These are phyloP conservation scores for Thermothielavioides terrestris DNA, from an alignment of 495 filamentous ascomycete genomes.

Conservation along the genomic window DNA sequence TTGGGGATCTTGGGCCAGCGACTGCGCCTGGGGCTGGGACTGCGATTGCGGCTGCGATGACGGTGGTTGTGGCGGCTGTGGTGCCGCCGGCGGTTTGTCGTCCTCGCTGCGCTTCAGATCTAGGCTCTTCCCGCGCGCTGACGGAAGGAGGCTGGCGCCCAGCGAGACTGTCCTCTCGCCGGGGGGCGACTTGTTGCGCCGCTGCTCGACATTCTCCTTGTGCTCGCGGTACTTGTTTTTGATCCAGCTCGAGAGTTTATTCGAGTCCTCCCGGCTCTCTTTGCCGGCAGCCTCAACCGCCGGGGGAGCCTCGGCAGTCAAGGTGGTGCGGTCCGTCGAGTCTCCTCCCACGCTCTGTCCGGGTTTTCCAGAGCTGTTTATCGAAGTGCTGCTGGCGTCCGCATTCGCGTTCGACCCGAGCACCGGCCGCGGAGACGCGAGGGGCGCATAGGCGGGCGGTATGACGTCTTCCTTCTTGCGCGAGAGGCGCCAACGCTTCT, in stretches of 20 bases:
- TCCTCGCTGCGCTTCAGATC: constrained; percentile 31
- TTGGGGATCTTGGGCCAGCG: neutral
- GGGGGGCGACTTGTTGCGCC: constrained; percentile 40
- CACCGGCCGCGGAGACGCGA: constrained; percentile 40
- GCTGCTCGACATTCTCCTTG: constrained; percentile 58
- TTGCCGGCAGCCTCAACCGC: constrained; percentile 35
- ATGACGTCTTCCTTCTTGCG: constrained; percentile 45
- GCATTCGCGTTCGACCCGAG: constrained; percentile 55
- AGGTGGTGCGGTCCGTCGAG: constrained; percentile 33
- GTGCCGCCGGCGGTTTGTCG: constrained; percentile 21
- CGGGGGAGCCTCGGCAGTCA: constrained; percentile 19
- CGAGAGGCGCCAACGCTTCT: constrained; percentile 69
- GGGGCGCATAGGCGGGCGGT: constrained; percentile 22
- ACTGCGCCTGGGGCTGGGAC: neutral
- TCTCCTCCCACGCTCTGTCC: constrained; percentile 51
- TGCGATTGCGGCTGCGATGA: neutral
- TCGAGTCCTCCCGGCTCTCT: constrained; percentile 48
- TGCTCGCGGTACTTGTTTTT: constrained; percentile 75
- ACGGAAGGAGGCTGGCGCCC: constrained; percentile 19
- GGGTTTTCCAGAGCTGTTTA: constrained; percentile 49
- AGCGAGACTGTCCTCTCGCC: constrained; percentile 23
- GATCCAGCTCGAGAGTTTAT: constrained; percentile 74
- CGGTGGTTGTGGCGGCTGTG: constrained; percentile 1
- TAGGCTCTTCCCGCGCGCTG: constrained; percentile 33
- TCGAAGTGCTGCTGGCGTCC: constrained; percentile 58